Conservation (phyloP, 2,329 filamentous ascomycete species). For the Ascocoryne sarcoides region DNA sequence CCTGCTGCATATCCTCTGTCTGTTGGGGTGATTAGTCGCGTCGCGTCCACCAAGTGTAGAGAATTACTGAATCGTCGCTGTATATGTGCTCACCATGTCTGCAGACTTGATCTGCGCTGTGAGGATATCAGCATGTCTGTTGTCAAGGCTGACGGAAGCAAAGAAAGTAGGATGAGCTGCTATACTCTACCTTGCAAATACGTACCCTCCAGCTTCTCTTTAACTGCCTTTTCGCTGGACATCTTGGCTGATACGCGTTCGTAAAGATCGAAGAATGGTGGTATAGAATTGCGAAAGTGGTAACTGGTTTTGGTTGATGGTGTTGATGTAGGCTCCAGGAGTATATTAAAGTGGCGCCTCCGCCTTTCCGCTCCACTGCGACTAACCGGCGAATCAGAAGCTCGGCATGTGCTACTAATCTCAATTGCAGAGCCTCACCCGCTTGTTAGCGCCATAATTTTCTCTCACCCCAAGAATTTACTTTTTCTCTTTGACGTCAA, state of each 20-base stretch:
- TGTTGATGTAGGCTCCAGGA: no score
- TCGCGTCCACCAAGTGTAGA: background rate
- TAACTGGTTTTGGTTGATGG: no score
- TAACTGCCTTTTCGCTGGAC: constrained; percentile 22
- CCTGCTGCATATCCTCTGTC: constrained; percentile 96
- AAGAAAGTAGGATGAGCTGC: constrained; percentile 10
- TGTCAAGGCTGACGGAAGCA: constrained; percentile 2
- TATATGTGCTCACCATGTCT: constrained; percentile 69
- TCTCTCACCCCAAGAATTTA: no score
- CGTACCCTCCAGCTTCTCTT: constrained; percentile 28
- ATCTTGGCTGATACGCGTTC: constrained; percentile 9
- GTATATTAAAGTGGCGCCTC: no score
- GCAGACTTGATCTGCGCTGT: constrained; percentile 94
- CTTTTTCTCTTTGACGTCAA: no score
- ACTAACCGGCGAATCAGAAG: no score
- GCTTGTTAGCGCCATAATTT: no score
- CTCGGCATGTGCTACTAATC: no score
- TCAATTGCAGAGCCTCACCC: no score
- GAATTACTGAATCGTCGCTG: background rate
- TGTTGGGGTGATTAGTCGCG: constrained; percentile 34
- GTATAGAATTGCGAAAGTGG: background rate
- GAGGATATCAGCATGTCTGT: constrained; percentile 9
- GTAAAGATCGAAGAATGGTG: background rate
- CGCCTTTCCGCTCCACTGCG: no score
- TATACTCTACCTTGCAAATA: constrained; percentile 17